phyloP scores from a whole-genome alignment of 2,329 filamentous ascomycete genomes.

The Colletotrichum sansevieriae region DNA sequence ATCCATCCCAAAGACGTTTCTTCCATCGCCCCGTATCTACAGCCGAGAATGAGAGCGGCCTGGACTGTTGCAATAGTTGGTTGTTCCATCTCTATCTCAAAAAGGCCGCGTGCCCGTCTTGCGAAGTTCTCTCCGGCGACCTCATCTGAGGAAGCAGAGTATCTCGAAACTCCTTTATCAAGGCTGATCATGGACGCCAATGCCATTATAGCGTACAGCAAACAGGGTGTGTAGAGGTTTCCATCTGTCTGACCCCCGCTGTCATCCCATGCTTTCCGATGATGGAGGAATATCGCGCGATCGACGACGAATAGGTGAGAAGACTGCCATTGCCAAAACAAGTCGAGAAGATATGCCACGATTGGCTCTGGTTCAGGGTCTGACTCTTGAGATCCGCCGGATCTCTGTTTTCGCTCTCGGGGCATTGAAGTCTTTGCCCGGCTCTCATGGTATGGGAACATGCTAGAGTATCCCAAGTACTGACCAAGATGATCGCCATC shows the following conservation, averaged over 20 bases:
- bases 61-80: slow-evolving; percentile 28
- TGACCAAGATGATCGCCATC: neutral
- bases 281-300: slow-evolving; percentile 8
- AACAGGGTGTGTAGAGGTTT: slow-evolving; percentile 10
- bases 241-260: slow-evolving; percentile 10
- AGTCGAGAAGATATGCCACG: slow-evolving; percentile 28
- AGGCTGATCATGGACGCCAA: slow-evolving; percentile 36
- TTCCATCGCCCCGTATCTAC: slow-evolving; percentile 17
- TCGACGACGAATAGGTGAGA: slow-evolving; percentile 27
- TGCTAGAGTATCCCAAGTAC: slow-evolving; percentile 7
- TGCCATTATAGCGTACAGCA: slow-evolving; percentile 29
- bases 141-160: slow-evolving; percentile 19
- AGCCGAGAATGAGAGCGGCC: slow-evolving; percentile 23
- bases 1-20: slow-evolving; percentile 22
- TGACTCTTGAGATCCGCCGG: neutral
- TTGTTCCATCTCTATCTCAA: slow-evolving; percentile 13
- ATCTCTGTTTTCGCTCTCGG: neutral
- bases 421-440: no score
- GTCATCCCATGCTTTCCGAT: slow-evolving; percentile 28
- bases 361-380: slow-evolving; percentile 37
- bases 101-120: slow-evolving; percentile 9
- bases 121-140: slow-evolving; percentile 27
- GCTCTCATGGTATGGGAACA: slow-evolving; percentile 29
- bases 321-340: slow-evolving; percentile 37
- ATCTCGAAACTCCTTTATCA: slow-evolving; percentile 30